Base-by-base conservation (phyloP, 2,329 filamentous ascomycete genomes). In the Penicillium sp. region DNA sequence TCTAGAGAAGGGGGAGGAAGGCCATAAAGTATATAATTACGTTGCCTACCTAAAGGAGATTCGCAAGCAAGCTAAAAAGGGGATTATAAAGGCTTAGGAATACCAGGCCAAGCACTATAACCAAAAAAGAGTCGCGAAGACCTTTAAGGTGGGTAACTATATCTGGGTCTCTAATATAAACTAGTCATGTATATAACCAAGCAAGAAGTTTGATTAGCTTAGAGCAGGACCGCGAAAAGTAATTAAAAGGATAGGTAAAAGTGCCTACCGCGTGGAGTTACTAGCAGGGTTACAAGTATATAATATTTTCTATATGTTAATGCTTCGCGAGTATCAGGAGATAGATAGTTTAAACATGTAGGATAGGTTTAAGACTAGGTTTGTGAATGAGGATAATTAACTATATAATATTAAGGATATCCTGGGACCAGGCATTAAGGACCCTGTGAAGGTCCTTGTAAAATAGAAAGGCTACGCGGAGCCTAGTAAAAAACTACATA, bases 141-240 rank as follows among this genome's bases (percentile, higher is more conserved):
- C 21, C 51, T 44, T 45, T 38, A 26, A 54, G 17, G 15, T 54
- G 17, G 26, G 26, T 54, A 15, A 54, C 26, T 41, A 44, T 41
- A 3, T 54, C 35, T 54, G 7, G 35, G 21, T 54, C 45, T 41
- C n/a, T 54, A 41, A 26, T 17, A 26, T 11, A 23, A 54, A 54
- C 26, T 54, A 54, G 21, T 54, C 44, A 23, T 7, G 35, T 7
- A 54, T 54, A 21, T 21, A 44, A 44, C 23, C 19, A 44, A 54
- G 35, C 19, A 52, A 52, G 50, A 52, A 52, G 30, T 30, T 52
- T 52, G 19, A 52, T 30, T n/a, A 52, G 50, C 29, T 52, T 19
- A 30, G 30, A 38, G 29, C 30, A 30, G 30, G 30, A 30, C 29
- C 19, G 6, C 13, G 17, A 52, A 52, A 17, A 52, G 50, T 52